These are phyloP conservation scores for Kuraishia capsulata DNA, from an alignment of 805 yeast genomes.

Conservation along the genomic window DNA sequence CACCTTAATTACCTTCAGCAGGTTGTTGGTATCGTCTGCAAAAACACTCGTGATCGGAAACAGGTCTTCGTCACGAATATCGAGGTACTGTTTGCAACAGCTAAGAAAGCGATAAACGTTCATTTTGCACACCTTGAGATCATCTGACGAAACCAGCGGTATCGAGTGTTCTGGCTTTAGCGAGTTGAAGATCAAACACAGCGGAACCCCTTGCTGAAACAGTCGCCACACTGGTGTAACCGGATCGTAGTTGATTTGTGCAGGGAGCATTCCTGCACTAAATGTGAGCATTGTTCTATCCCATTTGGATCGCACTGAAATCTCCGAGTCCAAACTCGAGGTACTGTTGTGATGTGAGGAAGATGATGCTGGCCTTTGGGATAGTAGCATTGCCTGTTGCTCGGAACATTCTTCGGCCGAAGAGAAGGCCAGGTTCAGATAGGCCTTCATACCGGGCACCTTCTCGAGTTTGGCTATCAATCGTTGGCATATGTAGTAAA, in stretches of 20 bases:
- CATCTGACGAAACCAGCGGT: conserved; percentile 66
- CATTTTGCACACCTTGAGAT: conserved; percentile 75
- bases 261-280: conserved; percentile 72
- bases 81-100: conserved; percentile 72
- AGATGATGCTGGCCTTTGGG: conserved; percentile 21
- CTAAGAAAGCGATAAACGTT: conserved; percentile 83
- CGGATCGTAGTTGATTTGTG: conserved; percentile 74
- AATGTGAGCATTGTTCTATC: conserved; percentile 44
- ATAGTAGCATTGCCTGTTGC: conserved; percentile 52
- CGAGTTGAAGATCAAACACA: conserved; percentile 76
- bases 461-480: conserved; percentile 46
- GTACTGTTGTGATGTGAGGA: not conserved
- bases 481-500: conserved; percentile 56
- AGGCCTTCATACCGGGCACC: conserved; percentile 63
- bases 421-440: conserved; percentile 51
- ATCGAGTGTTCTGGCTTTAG: conserved; percentile 44
- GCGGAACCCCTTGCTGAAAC: conserved; percentile 86
- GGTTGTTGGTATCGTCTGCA: conserved; percentile 69
- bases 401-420: conserved; percentile 64
- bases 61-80: conserved; percentile 69
- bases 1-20: conserved; percentile 66
- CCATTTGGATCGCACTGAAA: conserved; percentile 16
- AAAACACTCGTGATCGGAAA: conserved; percentile 89
- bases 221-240: conserved; percentile 85
- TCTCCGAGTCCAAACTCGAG: conserved; percentile 5